These are phyloP conservation scores for Tolypocladium sp. DNA, from an alignment of 2,329 filamentous ascomycete species.

Conservation along the genomic window DNA sequence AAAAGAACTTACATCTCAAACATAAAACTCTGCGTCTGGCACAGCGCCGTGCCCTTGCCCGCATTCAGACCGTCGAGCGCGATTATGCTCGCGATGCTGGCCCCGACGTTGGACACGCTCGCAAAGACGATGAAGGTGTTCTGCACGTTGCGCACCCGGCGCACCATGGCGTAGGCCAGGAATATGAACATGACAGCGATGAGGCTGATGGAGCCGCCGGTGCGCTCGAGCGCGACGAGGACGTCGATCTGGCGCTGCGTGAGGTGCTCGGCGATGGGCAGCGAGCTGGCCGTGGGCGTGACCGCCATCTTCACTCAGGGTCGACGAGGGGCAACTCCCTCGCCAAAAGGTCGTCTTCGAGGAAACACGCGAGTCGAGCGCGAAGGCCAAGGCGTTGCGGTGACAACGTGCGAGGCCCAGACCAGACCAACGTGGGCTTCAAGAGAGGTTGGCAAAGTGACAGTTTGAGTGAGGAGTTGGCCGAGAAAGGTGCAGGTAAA, in stretches of 20 bases:
- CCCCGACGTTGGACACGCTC: conserved; percentile 49
- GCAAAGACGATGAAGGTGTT: conserved; percentile 56
- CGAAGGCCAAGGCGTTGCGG: neutral
- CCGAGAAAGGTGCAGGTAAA: neutral
- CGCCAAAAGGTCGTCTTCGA: neutral
- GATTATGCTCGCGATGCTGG: conserved; percentile 60
- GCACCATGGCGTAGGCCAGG: conserved; percentile 40
- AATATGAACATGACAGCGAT: conserved; percentile 42
- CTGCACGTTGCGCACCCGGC: conserved; percentile 45
- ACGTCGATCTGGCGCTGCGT: conserved; percentile 25
- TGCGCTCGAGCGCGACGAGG: conserved; percentile 40
- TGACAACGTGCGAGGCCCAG: neutral
- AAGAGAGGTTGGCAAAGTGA: neutral
- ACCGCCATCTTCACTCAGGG: neutral
- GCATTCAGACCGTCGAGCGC: conserved; percentile 53
- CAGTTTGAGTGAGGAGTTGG: neutral
- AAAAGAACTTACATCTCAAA: conserved; percentile 53
- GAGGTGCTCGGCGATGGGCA: conserved; percentile 17
- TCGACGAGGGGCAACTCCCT: neutral
- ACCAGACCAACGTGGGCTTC: neutral
- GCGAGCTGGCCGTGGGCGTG: neutral
- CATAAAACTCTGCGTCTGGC: conserved; percentile 49
- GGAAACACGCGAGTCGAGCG: no score
- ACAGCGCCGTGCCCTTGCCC: conserved; percentile 48
- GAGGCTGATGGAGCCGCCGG: conserved; percentile 44